These are phyloP conservation scores for Quercus robur DNA, from an alignment of 306 rosid genomes.

Conservation along the genomic window DNA sequence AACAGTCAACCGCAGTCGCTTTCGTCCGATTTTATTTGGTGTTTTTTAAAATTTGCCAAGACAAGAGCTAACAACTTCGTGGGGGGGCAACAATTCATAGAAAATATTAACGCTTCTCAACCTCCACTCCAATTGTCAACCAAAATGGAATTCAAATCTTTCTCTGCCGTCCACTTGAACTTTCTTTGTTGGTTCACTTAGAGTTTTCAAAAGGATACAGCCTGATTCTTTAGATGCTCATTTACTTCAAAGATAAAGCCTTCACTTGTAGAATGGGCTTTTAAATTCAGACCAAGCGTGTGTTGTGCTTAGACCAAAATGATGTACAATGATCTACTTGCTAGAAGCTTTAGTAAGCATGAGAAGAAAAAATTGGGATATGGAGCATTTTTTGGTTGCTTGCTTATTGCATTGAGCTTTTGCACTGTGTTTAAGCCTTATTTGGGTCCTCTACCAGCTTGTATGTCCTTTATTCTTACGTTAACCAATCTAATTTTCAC, in stretches of 20 bases:
- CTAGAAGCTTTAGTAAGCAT: conserved; percentile 76
- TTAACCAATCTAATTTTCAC: background rate
- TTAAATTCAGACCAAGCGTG: conserved; percentile 17
- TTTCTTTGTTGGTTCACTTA: background rate
- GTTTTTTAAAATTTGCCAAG: conserved; percentile 17
- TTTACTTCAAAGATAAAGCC: conserved; percentile 2
- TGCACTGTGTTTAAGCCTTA: conserved; percentile 71
- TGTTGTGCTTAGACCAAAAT: conserved; percentile 16
- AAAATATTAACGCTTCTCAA: conserved; percentile 29
- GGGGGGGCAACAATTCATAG: conserved; percentile 44
- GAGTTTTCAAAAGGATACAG: conserved; percentile 4
- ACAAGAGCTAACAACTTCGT: conserved; percentile 42
- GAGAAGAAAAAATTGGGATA: conserved; percentile 75
- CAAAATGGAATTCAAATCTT: conserved; percentile 28
- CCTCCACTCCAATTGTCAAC: conserved; percentile 30
- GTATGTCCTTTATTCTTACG: conserved; percentile 44
- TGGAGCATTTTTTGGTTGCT: conserved; percentile 69
- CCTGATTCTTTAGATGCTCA: conserved; percentile 9
- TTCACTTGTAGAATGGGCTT: conserved; percentile 24
- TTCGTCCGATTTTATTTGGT: conserved; percentile 34
- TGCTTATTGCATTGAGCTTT: conserved; percentile 47
- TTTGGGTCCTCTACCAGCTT: conserved; percentile 50
- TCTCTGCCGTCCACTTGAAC: conserved; percentile 22
- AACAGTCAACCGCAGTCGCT: conserved; percentile 61
- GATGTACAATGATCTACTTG: conserved; percentile 59